Percentiles rank a stretch among this genome's conserved stretches.
phyloP scores from a whole-genome alignment of 225 moss, liverwort and hornwort genomes.

The Bryoerythrophyllum caledonicum region DNA sequence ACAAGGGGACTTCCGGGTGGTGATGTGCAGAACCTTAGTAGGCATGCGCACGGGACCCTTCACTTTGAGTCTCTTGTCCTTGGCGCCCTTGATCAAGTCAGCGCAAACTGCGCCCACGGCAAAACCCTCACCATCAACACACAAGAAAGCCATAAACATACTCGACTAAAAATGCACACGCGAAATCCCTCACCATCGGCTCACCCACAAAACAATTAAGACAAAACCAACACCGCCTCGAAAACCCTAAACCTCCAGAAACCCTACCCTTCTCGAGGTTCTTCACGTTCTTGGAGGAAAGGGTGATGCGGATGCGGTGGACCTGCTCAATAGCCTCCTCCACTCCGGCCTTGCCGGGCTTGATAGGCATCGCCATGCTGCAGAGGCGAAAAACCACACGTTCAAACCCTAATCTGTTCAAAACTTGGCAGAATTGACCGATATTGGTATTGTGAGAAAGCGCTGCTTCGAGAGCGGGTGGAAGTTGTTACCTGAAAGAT shows the following conservation, averaged over 20 bases:
- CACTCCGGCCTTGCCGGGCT: slow-evolving; percentile 77
- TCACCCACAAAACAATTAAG: no score
- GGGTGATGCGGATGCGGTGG: slow-evolving; percentile 88
- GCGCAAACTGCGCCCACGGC: slow-evolving; percentile 56
- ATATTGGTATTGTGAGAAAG: background rate
- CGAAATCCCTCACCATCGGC: no score
- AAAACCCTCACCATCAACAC: background rate
- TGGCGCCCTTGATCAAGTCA: slow-evolving; percentile 83
- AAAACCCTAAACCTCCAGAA: no score
- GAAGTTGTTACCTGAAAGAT: slow-evolving; percentile 20
- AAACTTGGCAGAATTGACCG: background rate
- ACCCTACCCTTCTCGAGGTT: slow-evolving; percentile 73
- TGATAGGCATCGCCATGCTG: slow-evolving; percentile 63
- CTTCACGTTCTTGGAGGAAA: slow-evolving; percentile 87
- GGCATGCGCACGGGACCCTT: slow-evolving; percentile 94
- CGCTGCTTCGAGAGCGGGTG: background rate
- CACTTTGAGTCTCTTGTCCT: slow-evolving; percentile 82
- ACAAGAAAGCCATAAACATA: background rate
- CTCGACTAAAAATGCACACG: no score
- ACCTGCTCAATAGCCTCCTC: slow-evolving; percentile 71
- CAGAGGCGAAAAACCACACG: background rate
- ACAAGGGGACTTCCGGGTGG: slow-evolving; percentile 88
- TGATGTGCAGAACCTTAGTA: slow-evolving; percentile 83
- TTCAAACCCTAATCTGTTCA: slow-evolving; percentile 1
- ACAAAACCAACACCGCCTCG: no score